These are phyloP conservation scores for Backusella morwellensis DNA, from an alignment of 192 early-diverging fungal species.

Conservation along the genomic window DNA sequence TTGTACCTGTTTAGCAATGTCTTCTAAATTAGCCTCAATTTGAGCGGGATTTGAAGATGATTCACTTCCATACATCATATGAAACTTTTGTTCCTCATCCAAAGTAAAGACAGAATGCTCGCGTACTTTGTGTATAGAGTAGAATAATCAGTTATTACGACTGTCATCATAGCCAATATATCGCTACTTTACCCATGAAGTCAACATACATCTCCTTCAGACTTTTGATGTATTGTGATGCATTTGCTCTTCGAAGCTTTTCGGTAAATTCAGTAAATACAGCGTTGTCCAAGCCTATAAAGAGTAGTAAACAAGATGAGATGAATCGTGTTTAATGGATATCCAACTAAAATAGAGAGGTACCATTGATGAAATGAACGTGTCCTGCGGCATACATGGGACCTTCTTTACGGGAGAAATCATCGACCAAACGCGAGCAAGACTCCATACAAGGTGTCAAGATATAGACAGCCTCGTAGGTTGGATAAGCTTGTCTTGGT, in stretches of 20 bases:
- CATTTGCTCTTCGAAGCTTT: conserved; percentile 45
- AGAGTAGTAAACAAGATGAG: not conserved
- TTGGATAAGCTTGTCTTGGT: conserved; percentile 55
- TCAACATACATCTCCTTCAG: conserved; percentile 81
- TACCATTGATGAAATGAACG: conserved; percentile 55
- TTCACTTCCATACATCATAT: conserved; percentile 18
- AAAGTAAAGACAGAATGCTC: conserved; percentile 34
- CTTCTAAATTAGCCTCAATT: conserved; percentile 44
- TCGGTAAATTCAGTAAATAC: conserved; percentile 56
- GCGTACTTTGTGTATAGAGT: conserved; percentile 15
- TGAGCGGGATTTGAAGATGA: conserved; percentile 19
- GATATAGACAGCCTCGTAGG: conserved; percentile 61
- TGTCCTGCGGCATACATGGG: conserved; percentile 65
- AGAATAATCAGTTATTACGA: not conserved
- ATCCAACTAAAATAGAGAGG: not conserved
- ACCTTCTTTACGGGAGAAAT: conserved; percentile 43
- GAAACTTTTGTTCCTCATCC: conserved; percentile 27
- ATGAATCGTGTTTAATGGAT: not conserved
- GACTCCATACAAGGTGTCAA: conserved; percentile 59
- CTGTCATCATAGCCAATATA: not conserved
- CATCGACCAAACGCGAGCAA: conserved; percentile 57
- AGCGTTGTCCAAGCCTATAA: conserved; percentile 59
- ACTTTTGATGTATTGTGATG: conserved; percentile 57
- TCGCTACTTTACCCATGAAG: conserved; percentile 64
- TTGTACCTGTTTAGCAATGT: conserved; percentile 54